These are phyloP conservation scores for Berberis thunbergii DNA, from an alignment of 164 flowering plant genomes.

Conservation along the genomic window DNA sequence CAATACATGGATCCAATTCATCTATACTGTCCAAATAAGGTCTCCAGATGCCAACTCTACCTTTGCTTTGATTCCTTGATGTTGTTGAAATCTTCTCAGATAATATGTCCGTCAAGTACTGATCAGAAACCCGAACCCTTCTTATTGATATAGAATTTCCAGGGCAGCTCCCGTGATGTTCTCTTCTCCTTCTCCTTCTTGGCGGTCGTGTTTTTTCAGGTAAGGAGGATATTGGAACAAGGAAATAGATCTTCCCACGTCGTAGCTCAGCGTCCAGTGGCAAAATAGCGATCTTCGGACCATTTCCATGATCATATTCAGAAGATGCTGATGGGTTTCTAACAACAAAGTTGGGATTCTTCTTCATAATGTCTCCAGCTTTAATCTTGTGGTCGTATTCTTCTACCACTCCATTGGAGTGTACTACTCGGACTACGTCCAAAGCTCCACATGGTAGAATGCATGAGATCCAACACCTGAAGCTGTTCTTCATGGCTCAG, in stretches of 20 bases:
- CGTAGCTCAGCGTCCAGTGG: slow-evolving; percentile 76
- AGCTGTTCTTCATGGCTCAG: slow-evolving; percentile 15
- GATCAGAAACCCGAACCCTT: background rate
- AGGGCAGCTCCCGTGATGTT: background rate
- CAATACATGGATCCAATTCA: slow-evolving; percentile 15
- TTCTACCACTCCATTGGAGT: slow-evolving; percentile 65
- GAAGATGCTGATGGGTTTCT: slow-evolving; percentile 43
- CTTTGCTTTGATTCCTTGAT: slow-evolving; percentile 32
- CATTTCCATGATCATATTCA: slow-evolving; percentile 32
- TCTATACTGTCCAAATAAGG: slow-evolving; percentile 68
- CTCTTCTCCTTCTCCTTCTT: slow-evolving; percentile 12
- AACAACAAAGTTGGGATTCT: slow-evolving; percentile 69
- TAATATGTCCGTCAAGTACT: slow-evolving; percentile 12
- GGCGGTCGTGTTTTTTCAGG: slow-evolving; percentile 24
- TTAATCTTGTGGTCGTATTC: slow-evolving; percentile 53
- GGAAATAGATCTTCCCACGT: slow-evolving; percentile 74
- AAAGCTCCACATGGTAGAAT: slow-evolving; percentile 85
- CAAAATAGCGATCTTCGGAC: slow-evolving; percentile 45
- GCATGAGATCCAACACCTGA: slow-evolving; percentile 84
- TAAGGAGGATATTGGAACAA: slow-evolving; percentile 54
- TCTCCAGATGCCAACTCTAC: slow-evolving; percentile 46
- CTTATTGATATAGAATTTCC: background rate
- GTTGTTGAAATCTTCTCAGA: slow-evolving; percentile 20
- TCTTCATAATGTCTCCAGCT: slow-evolving; percentile 46
- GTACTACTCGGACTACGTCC: slow-evolving; percentile 75